A percentile compares a stretch with the other conserved stretches of the same genome.
These are phyloP conservation scores for Vigna mungo DNA, from an alignment of 306 rosid species.

Conservation along the genomic window DNA sequence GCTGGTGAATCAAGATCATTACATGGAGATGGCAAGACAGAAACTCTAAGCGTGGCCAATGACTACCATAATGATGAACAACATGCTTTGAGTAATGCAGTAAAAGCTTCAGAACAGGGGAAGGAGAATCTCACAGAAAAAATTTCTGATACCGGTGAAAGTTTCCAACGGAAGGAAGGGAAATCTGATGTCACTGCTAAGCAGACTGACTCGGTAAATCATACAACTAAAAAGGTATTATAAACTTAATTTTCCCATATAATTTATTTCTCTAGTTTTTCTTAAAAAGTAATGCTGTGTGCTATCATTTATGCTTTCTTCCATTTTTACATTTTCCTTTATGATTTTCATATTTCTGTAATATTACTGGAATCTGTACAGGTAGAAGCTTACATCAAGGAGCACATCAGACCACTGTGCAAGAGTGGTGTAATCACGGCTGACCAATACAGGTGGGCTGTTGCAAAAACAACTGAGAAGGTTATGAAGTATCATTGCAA, in stretches of 20 bases:
- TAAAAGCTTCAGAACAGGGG: slow-evolving; percentile 47
- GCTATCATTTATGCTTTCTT: neutral
- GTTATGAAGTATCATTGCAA: slow-evolving; percentile 90
- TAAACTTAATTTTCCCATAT: slow-evolving; percentile 27
- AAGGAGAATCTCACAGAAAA: slow-evolving; percentile 47
- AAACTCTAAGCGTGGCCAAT: slow-evolving; percentile 41
- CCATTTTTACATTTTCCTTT: slow-evolving; percentile 6
- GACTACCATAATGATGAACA: slow-evolving; percentile 42
- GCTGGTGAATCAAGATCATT: slow-evolving; percentile 47
- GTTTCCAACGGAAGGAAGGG: slow-evolving; percentile 49
- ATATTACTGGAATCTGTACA: slow-evolving; percentile 44
- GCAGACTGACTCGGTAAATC: slow-evolving; percentile 57
- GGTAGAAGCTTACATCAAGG: slow-evolving; percentile 96
- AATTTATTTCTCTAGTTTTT: neutral
- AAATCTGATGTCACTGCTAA: slow-evolving; percentile 48
- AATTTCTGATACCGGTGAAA: slow-evolving; percentile 44
- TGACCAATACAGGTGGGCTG: slow-evolving; percentile 96
- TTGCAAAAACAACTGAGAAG: slow-evolving; percentile 83
- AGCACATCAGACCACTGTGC: slow-evolving; percentile 93
- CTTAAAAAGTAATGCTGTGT: neutral
- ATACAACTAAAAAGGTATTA: slow-evolving; percentile 71
- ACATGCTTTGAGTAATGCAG: slow-evolving; percentile 46
- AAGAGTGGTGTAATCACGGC: slow-evolving; percentile 90
- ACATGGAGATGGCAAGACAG: slow-evolving; percentile 48
- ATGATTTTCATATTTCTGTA: slow-evolving; percentile 8